Percentiles rank a stretch among this genome's conserved stretches.
Evolutionary conservation across 345 rosid species (phyloP).

Genomic region (Hibiscus trionum): DNA sequence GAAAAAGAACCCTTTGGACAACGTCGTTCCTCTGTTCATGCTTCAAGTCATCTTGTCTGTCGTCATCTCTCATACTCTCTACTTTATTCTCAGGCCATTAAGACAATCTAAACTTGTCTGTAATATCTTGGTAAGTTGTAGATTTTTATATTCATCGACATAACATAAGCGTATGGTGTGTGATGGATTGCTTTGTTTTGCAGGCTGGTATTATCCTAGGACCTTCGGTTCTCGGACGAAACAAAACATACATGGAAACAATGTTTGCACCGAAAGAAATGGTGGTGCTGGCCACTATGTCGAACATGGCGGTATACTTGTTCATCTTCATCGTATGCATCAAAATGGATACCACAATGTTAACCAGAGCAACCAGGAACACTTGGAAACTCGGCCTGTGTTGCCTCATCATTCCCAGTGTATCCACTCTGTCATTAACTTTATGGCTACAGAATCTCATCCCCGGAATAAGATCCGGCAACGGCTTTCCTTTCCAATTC

Average conservation of each 20-base stretch:
- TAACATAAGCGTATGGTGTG: background rate
- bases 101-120: conserved; percentile 1
- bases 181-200: background rate
- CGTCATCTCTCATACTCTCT: background rate
- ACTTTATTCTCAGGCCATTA: conserved; percentile 8
- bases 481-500: background rate
- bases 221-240: conserved; percentile 10
- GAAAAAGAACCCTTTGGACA: background rate
- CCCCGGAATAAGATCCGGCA: background rate
- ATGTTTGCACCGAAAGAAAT: conserved; percentile 11
- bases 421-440: background rate
- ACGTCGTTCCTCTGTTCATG: background rate
- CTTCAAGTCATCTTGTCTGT: conserved; percentile 4
- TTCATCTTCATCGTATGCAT: background rate
- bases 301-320: background rate
- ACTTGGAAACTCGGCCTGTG: background rate
- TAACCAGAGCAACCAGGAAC: background rate
- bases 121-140: conserved; percentile 4
- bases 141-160: background rate
- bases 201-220: conserved; percentile 14
- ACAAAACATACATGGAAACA: background rate
- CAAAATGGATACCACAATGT: background rate
- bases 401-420: background rate
- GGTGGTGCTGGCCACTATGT: background rate
- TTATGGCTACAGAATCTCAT: background rate